Percentiles rank a stretch among this genome's conserved stretches.
phyloP scores from a whole-genome alignment of 768 basidiomycete species.

The Suillus decipiens region DNA sequence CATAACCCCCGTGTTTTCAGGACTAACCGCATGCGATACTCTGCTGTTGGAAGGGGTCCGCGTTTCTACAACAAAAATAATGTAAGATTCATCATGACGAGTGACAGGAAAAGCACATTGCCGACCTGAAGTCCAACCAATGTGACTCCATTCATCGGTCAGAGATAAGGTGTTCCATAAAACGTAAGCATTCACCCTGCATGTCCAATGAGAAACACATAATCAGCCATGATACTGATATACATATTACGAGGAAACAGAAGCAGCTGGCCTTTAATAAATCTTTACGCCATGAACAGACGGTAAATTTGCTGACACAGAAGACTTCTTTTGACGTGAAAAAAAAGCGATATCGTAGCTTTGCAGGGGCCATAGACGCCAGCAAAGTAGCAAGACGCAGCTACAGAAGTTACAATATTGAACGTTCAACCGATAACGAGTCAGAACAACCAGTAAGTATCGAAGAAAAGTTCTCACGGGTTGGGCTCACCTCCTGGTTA shows the following conservation, averaged over 20 bases:
- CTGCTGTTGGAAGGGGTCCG: neutral
- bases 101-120: neutral
- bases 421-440: too few relatives aligned
- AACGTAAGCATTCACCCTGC: neutral
- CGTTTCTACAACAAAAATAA: neutral
- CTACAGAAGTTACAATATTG: slow-evolving; percentile 7
- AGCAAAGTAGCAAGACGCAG: slow-evolving; percentile 12
- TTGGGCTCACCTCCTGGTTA: slow-evolving; percentile 11
- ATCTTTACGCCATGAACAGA: neutral
- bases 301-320: neutral
- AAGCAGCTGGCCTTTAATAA: neutral
- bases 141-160: neutral
- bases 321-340: neutral
- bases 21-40: neutral
- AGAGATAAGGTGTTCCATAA: neutral
- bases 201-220: too few relatives aligned
- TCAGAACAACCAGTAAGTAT: slow-evolving; percentile 5
- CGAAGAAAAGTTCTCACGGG: slow-evolving; percentile 21
- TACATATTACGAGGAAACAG: neutral
- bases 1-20: neutral
- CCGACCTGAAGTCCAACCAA: neutral
- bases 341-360: neutral
- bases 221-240: too few relatives aligned
- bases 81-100: neutral
- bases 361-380: neutral